Percentiles rank a stretch among this genome's conserved stretches.
phyloP scores from a whole-genome alignment of 1,284 basidiomycete species.

The Tilletia indica region DNA sequence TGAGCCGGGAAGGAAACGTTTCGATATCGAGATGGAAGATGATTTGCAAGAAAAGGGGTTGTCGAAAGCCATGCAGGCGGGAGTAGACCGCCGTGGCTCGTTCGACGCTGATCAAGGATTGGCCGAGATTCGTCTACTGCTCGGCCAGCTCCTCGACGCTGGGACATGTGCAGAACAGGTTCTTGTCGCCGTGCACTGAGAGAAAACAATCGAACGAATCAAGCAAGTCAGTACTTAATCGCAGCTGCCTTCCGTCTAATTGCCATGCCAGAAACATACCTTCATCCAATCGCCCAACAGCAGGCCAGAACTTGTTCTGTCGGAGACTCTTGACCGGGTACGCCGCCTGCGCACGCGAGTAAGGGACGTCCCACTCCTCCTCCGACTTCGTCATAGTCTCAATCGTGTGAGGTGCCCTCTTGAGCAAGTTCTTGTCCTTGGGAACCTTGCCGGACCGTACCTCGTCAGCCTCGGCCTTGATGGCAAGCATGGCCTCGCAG shows the following conservation, averaged over 20 bases:
- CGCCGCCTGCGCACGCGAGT: slow-evolving; percentile 42
- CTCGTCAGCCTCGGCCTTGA: slow-evolving; percentile 85
- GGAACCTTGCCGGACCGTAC: slow-evolving; percentile 75
- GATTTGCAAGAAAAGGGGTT: not conserved
- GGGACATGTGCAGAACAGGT: slow-evolving; percentile 12
- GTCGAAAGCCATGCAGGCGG: too few relatives aligned
- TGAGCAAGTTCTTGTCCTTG: slow-evolving; percentile 69
- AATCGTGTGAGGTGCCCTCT: slow-evolving; percentile 89
- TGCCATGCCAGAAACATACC: slow-evolving; percentile 23
- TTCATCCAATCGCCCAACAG: slow-evolving; percentile 48
- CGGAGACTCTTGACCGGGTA: slow-evolving; percentile 44
- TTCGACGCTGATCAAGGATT: too few relatives aligned
- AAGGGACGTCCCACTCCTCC: slow-evolving; percentile 72
- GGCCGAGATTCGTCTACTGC: not conserved
- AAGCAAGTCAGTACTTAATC: not conserved
- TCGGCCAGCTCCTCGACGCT: slow-evolving; percentile 16
- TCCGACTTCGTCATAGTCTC: slow-evolving; percentile 69
- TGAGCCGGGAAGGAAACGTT: not conserved
- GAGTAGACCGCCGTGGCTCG: too few relatives aligned
- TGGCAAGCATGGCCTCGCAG: slow-evolving; percentile 94
- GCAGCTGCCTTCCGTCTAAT: too few relatives aligned
- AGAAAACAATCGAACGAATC: too few relatives aligned
- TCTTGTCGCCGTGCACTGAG: slow-evolving; percentile 13
- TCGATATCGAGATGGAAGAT: not conserved
- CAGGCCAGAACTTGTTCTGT: slow-evolving; percentile 52